Evolutionary conservation across 495 filamentous ascomycete genomes (phyloP).

Genomic region (Talaromyces proteolyticus): DNA sequence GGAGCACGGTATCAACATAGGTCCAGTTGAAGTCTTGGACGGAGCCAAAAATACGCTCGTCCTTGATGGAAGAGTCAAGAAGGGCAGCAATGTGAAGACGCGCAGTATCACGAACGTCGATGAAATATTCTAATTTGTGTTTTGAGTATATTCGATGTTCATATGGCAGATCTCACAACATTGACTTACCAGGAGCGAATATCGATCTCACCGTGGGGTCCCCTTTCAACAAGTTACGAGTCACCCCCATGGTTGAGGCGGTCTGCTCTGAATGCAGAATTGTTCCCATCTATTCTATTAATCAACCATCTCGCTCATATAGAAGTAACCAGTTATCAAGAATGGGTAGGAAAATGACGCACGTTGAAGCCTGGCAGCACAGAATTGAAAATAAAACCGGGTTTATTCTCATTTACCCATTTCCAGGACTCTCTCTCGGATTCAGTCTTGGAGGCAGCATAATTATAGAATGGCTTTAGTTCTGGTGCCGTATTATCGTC

Average conservation of each 20-base stretch:
- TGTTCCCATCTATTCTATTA: slow-evolving; percentile 16
- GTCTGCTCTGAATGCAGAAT: slow-evolving; percentile 19
- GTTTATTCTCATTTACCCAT: slow-evolving; percentile 43
- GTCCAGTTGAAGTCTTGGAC: slow-evolving; percentile 11
- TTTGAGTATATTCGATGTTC: not conserved
- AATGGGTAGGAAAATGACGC: slow-evolving; percentile 9
- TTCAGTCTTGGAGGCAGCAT: slow-evolving; percentile 49
- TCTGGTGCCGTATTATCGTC: slow-evolving; percentile 3
- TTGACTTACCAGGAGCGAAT: slow-evolving; percentile 16
- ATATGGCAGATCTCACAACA: not conserved
- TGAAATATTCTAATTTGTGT: slow-evolving; percentile 29
- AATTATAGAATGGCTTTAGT: slow-evolving; percentile 31
- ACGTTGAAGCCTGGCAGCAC: slow-evolving; percentile 41
- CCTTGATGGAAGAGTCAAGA: slow-evolving; percentile 29
- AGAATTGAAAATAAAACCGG: slow-evolving; percentile 41
- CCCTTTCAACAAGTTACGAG: slow-evolving; percentile 18
- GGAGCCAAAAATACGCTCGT: slow-evolving; percentile 35
- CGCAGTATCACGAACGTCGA: slow-evolving; percentile 46
- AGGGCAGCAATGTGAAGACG: slow-evolving; percentile 40
- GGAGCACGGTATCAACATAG: slow-evolving; percentile 12
- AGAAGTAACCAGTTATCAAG: too few species aligned
- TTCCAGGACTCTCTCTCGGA: slow-evolving; percentile 48
- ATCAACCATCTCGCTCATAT: too few species aligned
- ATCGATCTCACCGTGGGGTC: slow-evolving; percentile 8
- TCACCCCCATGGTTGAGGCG: slow-evolving; percentile 15